A percentile compares a stretch with the other conserved stretches of the same genome.
These are phyloP conservation scores for Suaeda aralocaspica DNA, from an alignment of 148 eudicot genomes.

Conservation along the genomic window DNA sequence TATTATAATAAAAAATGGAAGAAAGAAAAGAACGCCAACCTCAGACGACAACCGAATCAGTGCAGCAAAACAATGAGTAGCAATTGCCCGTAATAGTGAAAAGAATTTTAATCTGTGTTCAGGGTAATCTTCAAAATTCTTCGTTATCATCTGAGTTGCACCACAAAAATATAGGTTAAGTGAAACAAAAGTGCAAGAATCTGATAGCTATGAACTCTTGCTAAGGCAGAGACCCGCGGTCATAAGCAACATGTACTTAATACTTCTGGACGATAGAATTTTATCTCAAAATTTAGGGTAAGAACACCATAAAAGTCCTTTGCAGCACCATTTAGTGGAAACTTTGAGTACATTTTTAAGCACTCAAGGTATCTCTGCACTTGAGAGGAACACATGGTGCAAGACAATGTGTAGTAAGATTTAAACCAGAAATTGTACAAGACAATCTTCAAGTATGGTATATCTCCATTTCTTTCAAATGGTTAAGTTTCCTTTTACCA, in stretches of 20 bases:
- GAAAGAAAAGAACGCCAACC: slow-evolving; percentile 38
- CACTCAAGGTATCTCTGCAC: neutral
- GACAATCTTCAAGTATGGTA: too few relatives aligned
- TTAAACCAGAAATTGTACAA: neutral
- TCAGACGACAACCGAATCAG: slow-evolving; percentile 72
- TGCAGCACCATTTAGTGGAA: too few relatives aligned
- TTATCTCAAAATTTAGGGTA: too few relatives aligned
- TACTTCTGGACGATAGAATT: too few relatives aligned
- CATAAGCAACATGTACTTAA: too few relatives aligned
- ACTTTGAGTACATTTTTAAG: too few relatives aligned
- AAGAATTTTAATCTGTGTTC: slow-evolving; percentile 98
- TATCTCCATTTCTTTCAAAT: too few relatives aligned
- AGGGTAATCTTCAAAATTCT: slow-evolving; percentile 98
- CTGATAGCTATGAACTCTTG: neutral
- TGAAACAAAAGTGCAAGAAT: neutral
- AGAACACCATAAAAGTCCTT: too few relatives aligned
- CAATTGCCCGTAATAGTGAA: slow-evolving; percentile 89
- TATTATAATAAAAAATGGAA: too few relatives aligned
- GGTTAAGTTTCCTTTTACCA: too few relatives aligned
- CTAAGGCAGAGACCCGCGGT: too few relatives aligned
- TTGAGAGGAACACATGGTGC: too few relatives aligned
- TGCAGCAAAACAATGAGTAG: slow-evolving; percentile 91
- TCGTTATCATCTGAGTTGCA: slow-evolving; percentile 82
- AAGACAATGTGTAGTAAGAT: neutral
- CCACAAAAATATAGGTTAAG: slow-evolving; percentile 15